These are phyloP conservation scores for Zygosaccharomyces sapae DNA, from an alignment of 1,139 yeast species.

Conservation along the genomic window DNA sequence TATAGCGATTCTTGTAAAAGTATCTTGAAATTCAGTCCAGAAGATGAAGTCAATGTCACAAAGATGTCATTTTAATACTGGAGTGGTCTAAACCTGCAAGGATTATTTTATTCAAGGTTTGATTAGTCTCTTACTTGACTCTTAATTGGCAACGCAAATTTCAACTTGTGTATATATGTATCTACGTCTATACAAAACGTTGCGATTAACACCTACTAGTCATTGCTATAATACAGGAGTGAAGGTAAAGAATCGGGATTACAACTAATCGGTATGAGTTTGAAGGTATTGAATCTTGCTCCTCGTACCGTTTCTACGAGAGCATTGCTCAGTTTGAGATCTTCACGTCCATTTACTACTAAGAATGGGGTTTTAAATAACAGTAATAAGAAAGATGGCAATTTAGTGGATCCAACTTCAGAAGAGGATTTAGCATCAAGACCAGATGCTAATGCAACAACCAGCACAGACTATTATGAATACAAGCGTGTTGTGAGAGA, in stretches of 20 bases:
- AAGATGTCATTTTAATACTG: too few species aligned
- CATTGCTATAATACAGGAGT: not conserved
- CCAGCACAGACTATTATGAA: constrained; percentile 24
- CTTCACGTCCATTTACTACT: not conserved
- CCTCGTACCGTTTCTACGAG: not conserved
- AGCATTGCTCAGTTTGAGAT: not conserved
- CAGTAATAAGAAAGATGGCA: constrained; percentile 1
- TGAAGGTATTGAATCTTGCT: not conserved
- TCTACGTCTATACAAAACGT: not conserved
- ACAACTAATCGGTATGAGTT: not conserved
- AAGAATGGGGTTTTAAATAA: not conserved
- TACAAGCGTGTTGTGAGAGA: constrained; percentile 19
- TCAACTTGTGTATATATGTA: not conserved
- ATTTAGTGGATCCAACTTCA: constrained; percentile 11
- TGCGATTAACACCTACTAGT: not conserved
- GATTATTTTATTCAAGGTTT: not conserved
- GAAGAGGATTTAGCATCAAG: constrained; percentile 23
- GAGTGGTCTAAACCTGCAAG: too few species aligned
- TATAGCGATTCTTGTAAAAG: too few species aligned
- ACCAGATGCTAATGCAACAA: constrained; percentile 27
- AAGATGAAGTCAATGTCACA: too few species aligned
- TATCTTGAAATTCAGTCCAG: too few species aligned
- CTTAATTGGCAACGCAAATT: not conserved
- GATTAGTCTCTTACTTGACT: not conserved
- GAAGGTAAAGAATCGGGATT: not conserved